These are phyloP conservation scores for Lachnellula arida DNA, from an alignment of 2,329 filamentous ascomycete species.

Conservation along the genomic window DNA sequence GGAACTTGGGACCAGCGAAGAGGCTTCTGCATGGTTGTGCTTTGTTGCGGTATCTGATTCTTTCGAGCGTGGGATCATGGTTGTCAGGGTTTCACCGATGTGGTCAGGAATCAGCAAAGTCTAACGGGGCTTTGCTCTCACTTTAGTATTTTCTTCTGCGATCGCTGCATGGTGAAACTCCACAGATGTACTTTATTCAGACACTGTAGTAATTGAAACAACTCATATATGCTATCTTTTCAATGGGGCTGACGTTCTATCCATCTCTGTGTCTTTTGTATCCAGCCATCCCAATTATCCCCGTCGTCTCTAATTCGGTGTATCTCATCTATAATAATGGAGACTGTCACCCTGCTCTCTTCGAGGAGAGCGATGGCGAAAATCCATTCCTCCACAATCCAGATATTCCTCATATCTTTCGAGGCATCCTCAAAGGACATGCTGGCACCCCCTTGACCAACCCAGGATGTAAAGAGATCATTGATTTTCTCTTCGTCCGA, in stretches of 20 bases:
- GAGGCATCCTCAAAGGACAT: too few species aligned
- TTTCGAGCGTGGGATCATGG: background rate
- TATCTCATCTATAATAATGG: background rate
- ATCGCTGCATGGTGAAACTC: background rate
- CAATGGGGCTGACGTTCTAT: background rate
- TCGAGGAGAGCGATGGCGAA: background rate
- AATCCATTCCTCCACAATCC: background rate
- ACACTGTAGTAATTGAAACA: background rate
- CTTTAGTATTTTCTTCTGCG: background rate
- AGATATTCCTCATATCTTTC: background rate
- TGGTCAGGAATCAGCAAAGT: background rate
- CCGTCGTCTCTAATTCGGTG: background rate
- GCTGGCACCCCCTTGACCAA: too few species aligned
- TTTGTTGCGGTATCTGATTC: background rate
- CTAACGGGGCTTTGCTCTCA: background rate
- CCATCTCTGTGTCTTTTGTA: background rate
- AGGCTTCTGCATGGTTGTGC: background rate
- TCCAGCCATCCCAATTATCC: background rate
- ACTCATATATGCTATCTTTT: too few species aligned
- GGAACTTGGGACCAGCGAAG: background rate
- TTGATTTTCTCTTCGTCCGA: background rate
- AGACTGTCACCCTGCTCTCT: background rate
- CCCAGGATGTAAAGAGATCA: too few species aligned
- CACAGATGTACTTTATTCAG: background rate
- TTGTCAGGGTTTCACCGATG: background rate